Evolutionary conservation across 106 monocot genomes (phyloP), one percentile per base, ranked within the genome.

Genomic region (Acorus calamus): DNA sequence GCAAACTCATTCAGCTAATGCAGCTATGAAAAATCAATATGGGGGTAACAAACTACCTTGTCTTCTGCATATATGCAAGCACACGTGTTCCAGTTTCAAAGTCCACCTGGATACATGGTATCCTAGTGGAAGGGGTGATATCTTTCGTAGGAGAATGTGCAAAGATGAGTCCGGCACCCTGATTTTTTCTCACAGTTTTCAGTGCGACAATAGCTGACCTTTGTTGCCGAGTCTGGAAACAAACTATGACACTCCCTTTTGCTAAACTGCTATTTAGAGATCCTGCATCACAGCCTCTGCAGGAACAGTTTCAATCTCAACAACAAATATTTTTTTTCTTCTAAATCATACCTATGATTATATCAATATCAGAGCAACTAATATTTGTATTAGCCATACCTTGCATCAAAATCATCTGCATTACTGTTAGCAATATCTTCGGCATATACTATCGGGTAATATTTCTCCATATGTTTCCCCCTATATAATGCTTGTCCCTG

Each of bases 161-260:
- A 48, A 87, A 87, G 57, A 87, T 80, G 44, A 83, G 56, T 11
- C 77, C 87, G 7, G 66, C 74, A 59, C 83, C 87, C 52, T 57
- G 80, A 61, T 75, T 77, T 69, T 71, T 80, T 13, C 47, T 55
- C 3, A 83, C 87, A 12, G 83, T 78, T 42, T 72, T 80, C 44
- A 69, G 52, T 2, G 87, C 87, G 45, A 80, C 77, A 46, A 63
- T 4, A 47, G 80, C 64, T 13, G 77, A 80, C 44, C 80, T 80
- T 64, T 83, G 80, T 14, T 51, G 60, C 51, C 75, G 64, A 43
- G 77, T 72, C 70, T 83, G 80, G 57, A 87, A 87, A 63, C 83
- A 87, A 7, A 87, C 59, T 6, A 87, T 72, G 46, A 87, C 72
- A 5, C 83, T 85, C 60, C 85, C 85, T 77, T 68, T 81, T 50